phyloP scores from a whole-genome alignment of 305 asterid genomes.

The Fraxinus albicans region DNA sequence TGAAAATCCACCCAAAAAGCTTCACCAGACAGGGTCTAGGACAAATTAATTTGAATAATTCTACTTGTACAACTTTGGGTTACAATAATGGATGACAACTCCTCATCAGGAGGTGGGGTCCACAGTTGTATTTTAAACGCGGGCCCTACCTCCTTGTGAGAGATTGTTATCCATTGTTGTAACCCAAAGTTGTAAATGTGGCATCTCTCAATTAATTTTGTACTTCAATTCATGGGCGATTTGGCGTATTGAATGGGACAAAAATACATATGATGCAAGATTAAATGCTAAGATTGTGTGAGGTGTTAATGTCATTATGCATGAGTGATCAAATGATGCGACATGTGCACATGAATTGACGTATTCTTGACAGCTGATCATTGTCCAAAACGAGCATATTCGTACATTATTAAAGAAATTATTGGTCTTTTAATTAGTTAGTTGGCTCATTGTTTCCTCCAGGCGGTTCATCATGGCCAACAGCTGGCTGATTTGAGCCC shows the following conservation, averaged over 20 bases:
- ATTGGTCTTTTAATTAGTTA: too few relatives aligned
- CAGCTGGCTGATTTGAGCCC: not conserved
- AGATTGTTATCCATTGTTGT: too few relatives aligned
- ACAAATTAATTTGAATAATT: too few relatives aligned
- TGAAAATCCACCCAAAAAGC: too few relatives aligned
- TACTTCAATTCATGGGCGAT: not conserved
- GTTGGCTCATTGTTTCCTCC: not conserved
- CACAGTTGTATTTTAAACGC: too few relatives aligned
- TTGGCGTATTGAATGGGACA: not conserved
- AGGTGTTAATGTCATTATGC: not conserved
- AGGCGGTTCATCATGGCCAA: not conserved
- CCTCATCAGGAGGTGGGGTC: too few relatives aligned
- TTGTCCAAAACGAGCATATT: not conserved
- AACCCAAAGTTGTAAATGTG: too few relatives aligned
- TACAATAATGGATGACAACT: too few relatives aligned
- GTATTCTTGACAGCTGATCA: not conserved
- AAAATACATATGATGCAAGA: not conserved
- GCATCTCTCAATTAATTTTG: not conserved
- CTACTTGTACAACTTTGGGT: too few relatives aligned
- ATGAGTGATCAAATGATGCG: not conserved
- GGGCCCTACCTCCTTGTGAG: too few relatives aligned
- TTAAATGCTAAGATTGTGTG: not conserved
- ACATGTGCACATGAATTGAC: not conserved
- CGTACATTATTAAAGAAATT: not conserved
- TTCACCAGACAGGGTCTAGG: too few relatives aligned